phyloP scores from a whole-genome alignment of 176 grass and related monocot species.

The Calamus simplicifolius region DNA sequence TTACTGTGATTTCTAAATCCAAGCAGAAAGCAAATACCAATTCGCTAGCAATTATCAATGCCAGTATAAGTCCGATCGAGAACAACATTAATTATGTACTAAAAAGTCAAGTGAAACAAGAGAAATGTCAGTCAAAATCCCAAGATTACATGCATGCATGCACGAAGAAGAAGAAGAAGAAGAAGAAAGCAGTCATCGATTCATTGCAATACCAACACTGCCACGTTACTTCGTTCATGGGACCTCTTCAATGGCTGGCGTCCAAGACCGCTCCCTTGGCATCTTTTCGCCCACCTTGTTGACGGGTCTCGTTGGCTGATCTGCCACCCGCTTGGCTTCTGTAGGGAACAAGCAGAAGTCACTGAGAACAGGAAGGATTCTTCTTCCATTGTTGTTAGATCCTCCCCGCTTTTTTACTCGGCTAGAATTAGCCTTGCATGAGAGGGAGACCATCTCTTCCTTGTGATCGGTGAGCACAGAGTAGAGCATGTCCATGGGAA shows the following conservation, averaged over 20 bases:
- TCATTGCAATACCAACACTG: too few relatives aligned
- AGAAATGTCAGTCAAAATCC: too few relatives aligned
- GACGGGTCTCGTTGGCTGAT: neutral
- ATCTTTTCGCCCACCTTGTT: slow-evolving; percentile 10
- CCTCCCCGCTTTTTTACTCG: slow-evolving; percentile 11
- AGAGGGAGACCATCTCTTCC: slow-evolving; percentile 68
- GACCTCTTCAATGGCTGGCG: slow-evolving; percentile 70
- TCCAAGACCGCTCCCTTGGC: slow-evolving; percentile 44
- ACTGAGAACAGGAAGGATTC: slow-evolving; percentile 45
- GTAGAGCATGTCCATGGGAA: slow-evolving; percentile 92
- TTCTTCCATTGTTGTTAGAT: neutral
- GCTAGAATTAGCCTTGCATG: slow-evolving; percentile 29
- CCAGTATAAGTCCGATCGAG: too few relatives aligned
- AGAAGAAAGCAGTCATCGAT: too few relatives aligned
- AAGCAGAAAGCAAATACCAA: too few relatives aligned
- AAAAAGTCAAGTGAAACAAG: too few relatives aligned
- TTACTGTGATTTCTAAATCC: too few relatives aligned
- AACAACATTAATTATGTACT: too few relatives aligned
- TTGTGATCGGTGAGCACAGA: slow-evolving; percentile 94
- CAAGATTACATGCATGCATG: too few relatives aligned
- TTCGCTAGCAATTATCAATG: too few relatives aligned
- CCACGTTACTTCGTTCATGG: slow-evolving; percentile 10
- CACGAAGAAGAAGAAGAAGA: too few relatives aligned
- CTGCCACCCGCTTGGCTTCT: slow-evolving; percentile 6
- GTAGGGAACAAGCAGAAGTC: slow-evolving; percentile 42